Conservation (phyloP, 2,329 filamentous ascomycete species). For the Capronia coronata region DNA sequence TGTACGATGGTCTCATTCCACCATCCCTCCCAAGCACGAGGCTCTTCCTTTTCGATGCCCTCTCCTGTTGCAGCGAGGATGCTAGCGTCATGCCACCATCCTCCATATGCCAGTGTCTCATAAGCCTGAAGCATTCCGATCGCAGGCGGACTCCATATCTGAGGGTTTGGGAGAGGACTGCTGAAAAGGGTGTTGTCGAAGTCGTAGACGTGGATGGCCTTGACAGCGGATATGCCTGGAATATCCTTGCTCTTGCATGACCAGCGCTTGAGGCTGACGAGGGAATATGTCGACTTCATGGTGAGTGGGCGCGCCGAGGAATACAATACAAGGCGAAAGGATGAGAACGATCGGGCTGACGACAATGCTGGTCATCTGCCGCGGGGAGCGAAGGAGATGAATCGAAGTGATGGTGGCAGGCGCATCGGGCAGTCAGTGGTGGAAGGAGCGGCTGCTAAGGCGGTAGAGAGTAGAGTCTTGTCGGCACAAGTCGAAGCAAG, state of each 20-base stretch:
- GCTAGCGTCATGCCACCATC: constrained; percentile 93
- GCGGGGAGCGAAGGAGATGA: neutral
- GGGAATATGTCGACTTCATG: constrained; percentile 44
- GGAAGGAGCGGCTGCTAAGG: no score
- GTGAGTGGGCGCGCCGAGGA: neutral
- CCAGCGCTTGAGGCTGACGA: constrained; percentile 76
- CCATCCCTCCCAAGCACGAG: constrained; percentile 80
- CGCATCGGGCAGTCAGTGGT: neutral
- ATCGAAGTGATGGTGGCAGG: neutral
- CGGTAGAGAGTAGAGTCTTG: no score
- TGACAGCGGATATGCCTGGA: constrained; percentile 63
- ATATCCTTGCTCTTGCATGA: constrained; percentile 64
- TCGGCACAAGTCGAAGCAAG: no score
- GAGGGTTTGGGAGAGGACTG: constrained; percentile 80
- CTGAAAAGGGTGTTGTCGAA: constrained; percentile 97
- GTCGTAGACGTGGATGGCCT: constrained; percentile 84
- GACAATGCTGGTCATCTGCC: neutral
- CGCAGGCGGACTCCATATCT: constrained; percentile 74
- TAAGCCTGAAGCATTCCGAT: constrained; percentile 70
- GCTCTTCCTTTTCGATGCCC: constrained; percentile 74
- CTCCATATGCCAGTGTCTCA: constrained; percentile 71
- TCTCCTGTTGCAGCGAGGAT: constrained; percentile 82
- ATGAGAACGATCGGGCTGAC: neutral
- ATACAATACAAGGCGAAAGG: neutral
- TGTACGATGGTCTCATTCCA: constrained; percentile 90